Percentiles rank a stretch among this genome's conserved stretches.
Conservation (phyloP, 192 early-diverging fungal species). For the Coemansia pectinata region DNA sequence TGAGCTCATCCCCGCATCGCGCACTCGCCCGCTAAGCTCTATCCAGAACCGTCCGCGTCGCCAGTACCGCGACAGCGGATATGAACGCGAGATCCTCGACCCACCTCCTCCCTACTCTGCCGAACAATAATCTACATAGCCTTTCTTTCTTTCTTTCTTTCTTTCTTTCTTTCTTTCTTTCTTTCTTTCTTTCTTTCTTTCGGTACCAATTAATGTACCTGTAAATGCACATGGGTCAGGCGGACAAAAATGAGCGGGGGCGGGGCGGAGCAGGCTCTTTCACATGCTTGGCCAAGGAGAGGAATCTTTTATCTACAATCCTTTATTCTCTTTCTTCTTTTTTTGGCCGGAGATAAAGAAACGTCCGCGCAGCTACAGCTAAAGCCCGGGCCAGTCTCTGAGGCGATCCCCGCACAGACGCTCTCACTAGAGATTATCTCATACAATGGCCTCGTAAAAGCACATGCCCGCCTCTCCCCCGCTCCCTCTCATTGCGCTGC, state of each 20-base stretch:
- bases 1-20: constrained; percentile 49
- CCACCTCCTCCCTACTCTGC: constrained; percentile 53
- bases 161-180: not conserved
- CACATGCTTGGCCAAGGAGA: not conserved
- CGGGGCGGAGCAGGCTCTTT: not conserved
- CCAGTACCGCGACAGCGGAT: constrained; percentile 55
- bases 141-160: not conserved
- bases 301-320: not conserved
- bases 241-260: not conserved
- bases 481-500: not conserved
- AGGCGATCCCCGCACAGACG: not conserved
- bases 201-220: not conserved
- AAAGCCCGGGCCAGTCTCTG: not conserved
- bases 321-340: not conserved
- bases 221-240: not conserved
- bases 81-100: constrained; percentile 54
- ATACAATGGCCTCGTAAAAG: not conserved
- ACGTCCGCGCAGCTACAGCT: not conserved
- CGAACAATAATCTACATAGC: constrained; percentile 12
- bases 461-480: not conserved
- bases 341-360: constrained; percentile 1
- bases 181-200: not conserved
- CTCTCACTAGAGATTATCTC: not conserved
- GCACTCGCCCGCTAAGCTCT: constrained; percentile 37
- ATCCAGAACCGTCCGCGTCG: constrained; percentile 35